These are phyloP conservation scores for Suillus tomentosus DNA, from an alignment of 768 basidiomycete species.

Conservation along the genomic window DNA sequence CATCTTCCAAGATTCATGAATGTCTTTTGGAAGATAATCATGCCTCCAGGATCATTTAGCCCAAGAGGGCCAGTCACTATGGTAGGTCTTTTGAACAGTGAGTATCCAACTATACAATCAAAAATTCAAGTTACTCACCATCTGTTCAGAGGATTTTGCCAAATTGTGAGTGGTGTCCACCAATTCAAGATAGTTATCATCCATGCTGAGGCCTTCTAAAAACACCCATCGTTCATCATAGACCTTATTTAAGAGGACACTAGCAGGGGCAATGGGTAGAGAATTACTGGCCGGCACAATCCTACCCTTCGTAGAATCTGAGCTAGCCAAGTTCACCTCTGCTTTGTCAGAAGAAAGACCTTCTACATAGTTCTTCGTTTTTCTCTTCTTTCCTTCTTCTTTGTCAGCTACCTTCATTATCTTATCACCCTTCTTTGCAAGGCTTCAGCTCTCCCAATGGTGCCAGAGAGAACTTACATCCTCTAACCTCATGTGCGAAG, in stretches of 20 bases:
- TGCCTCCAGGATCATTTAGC: neutral
- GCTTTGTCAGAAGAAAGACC: neutral
- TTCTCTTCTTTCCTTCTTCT: neutral
- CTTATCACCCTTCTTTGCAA: neutral
- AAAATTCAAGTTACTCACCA: conserved; percentile 1
- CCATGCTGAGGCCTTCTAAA: neutral
- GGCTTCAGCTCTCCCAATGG: neutral
- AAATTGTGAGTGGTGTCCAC: neutral
- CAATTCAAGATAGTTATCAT: neutral
- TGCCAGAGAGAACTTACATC: neutral
- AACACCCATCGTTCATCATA: neutral
- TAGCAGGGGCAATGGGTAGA: too few species aligned
- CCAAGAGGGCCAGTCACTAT: neutral
- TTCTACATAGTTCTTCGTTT: neutral
- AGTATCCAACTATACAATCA: neutral
- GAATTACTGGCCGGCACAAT: neutral
- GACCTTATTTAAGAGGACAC: neutral
- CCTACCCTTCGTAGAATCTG: neutral
- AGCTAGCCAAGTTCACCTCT: neutral
- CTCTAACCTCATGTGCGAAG: neutral
- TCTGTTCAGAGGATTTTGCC: neutral
- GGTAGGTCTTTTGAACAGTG: neutral
- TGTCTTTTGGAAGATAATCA: neutral
- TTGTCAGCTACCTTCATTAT: neutral
- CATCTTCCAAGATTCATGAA: neutral